A percentile compares a stretch with the other conserved stretches of the same genome.
Conservation (phyloP, 1,284 basidiomycete species). For the Xerocomus minutiporus region DNA sequence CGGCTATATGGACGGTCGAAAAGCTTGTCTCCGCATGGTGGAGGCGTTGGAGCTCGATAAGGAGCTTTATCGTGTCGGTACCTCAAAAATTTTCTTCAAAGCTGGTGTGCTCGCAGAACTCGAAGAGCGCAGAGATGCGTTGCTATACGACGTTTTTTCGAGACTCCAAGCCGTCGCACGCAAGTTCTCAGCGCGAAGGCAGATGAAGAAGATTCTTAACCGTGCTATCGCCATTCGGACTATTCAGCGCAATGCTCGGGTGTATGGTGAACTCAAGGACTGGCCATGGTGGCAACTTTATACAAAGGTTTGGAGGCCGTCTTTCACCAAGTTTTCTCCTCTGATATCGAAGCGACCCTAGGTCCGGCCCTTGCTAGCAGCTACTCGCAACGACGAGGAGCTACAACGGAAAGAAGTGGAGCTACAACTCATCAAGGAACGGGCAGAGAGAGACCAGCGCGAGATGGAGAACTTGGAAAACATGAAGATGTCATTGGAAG, state of each 20-base stretch:
- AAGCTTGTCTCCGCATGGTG: slow-evolving; percentile 92
- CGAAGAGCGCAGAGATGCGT: slow-evolving; percentile 86
- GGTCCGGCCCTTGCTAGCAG: slow-evolving; percentile 89
- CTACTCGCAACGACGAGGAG: slow-evolving; percentile 91
- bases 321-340: background rate
- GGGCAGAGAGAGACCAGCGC: slow-evolving; percentile 78
- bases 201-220: slow-evolving; percentile 94
- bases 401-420: slow-evolving; percentile 87
- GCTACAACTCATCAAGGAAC: slow-evolving; percentile 75
- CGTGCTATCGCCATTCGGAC: slow-evolving; percentile 88
- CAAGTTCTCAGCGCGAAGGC: slow-evolving; percentile 82
- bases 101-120: slow-evolving; percentile 97
- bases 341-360: slow-evolving; percentile 27
- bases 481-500: slow-evolving; percentile 74
- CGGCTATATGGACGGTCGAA: slow-evolving; percentile 96
- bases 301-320: slow-evolving; percentile 59
- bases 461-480: slow-evolving; percentile 77
- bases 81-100: slow-evolving; percentile 99
- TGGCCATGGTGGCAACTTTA: slow-evolving; percentile 99
- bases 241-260: slow-evolving; percentile 90
- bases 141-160: slow-evolving; percentile 88
- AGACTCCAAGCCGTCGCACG: slow-evolving; percentile 82
- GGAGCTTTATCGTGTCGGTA: slow-evolving; percentile 85
- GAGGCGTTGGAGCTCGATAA: slow-evolving; percentile 86
- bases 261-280: slow-evolving; percentile 85